Evolutionary conservation across 345 rosid genomes (phyloP).

Genomic region (Adansonia digitata): DNA sequence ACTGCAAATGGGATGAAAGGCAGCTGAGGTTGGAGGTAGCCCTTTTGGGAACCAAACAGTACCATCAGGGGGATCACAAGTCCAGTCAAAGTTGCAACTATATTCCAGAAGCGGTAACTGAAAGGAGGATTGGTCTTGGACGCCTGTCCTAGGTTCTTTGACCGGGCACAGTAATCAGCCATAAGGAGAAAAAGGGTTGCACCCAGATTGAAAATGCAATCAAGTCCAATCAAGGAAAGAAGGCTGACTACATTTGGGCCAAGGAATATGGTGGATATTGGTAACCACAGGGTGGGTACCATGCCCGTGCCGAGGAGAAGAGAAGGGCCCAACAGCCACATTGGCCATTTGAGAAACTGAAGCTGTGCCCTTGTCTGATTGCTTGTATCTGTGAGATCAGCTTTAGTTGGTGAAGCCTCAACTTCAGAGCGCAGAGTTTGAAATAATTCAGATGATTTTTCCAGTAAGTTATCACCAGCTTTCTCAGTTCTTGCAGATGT

Average conservation of each 20-base stretch:
- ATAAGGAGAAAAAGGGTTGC: constrained; percentile 75
- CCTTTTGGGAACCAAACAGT: constrained; percentile 57
- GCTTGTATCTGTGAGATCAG: constrained; percentile 17
- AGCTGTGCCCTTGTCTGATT: constrained; percentile 17
- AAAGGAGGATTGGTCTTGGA: constrained; percentile 59
- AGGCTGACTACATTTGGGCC: constrained; percentile 81
- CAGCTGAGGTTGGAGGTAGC: constrained; percentile 61
- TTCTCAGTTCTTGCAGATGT: constrained; percentile 41
- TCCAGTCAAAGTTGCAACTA: constrained; percentile 52
- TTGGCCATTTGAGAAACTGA: constrained; percentile 74
- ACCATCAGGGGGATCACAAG: constrained; percentile 49
- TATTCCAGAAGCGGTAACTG: constrained; percentile 74
- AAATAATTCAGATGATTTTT: constrained; percentile 46
- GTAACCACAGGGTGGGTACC: constrained; percentile 89
- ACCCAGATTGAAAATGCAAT: constrained; percentile 85
- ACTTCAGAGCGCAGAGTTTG: constrained; percentile 44
- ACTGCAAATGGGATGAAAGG: constrained; percentile 59
- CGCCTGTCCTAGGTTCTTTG: constrained; percentile 32
- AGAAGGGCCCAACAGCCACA: constrained; percentile 84
- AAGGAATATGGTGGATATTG: constrained; percentile 69
- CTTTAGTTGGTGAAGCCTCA: constrained; percentile 27
- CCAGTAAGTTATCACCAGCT: constrained; percentile 32
- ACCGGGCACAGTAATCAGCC: constrained; percentile 78
- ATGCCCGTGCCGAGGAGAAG: constrained; percentile 79
- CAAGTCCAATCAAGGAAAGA: constrained; percentile 80